A percentile compares a stretch with the other conserved stretches of the same genome.
Conservation (phyloP, 1,139 yeast genomes). For the Candida gigantensis region DNA sequence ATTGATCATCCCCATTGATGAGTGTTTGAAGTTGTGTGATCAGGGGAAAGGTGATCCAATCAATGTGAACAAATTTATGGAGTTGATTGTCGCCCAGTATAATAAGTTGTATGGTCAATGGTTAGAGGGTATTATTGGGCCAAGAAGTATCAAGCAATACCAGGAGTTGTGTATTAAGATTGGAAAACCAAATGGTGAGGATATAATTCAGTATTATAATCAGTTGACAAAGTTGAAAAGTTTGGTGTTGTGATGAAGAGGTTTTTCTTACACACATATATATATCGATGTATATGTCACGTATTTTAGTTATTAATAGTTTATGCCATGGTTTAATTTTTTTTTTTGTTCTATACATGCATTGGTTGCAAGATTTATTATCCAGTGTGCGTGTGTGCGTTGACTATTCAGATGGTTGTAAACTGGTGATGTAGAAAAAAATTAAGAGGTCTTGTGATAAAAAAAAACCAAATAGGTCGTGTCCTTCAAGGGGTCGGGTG, state of each 20-base stretch:
- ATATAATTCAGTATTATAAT: constrained; percentile 15
- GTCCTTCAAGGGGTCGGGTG: too few species aligned
- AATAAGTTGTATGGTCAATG: constrained; percentile 16
- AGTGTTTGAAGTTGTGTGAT: constrained; percentile 13
- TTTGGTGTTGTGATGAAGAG: constrained; percentile 10
- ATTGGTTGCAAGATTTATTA: too few species aligned
- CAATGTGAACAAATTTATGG: constrained; percentile 14
- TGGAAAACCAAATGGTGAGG: constrained; percentile 12
- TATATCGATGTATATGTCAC: too few species aligned
- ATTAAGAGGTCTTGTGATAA: too few species aligned
- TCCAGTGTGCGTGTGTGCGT: too few species aligned
- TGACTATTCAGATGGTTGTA: too few species aligned
- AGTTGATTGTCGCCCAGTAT: constrained; percentile 14
- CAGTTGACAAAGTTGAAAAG: constrained; percentile 16
- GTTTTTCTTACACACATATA: too few species aligned
- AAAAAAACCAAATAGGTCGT: too few species aligned
- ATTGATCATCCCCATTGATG: constrained; percentile 15
- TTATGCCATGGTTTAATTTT: background rate
- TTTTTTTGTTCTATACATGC: too few species aligned
- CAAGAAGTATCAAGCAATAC: constrained; percentile 12
- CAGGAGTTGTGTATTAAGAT: constrained; percentile 11
- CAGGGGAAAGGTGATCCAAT: constrained; percentile 10
- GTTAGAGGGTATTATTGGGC: constrained; percentile 16
- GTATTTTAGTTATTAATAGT: background rate
- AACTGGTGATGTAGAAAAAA: too few species aligned